Base-by-base conservation (phyloP, 257 asterid genomes). In the Scutellaria barbata region DNA sequence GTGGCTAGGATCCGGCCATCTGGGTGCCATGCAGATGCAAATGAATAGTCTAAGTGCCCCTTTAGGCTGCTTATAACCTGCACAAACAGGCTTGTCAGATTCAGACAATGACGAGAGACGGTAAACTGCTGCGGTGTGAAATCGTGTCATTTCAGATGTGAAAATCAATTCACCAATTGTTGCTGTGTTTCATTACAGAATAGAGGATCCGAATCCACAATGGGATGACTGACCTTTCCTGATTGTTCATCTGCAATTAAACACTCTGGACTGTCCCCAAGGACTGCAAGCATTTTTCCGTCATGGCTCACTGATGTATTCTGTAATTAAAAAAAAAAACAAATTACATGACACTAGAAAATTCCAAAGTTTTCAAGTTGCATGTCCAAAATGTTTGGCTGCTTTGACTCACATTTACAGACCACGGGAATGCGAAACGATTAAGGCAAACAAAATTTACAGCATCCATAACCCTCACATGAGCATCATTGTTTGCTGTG, bases 21-120 rank as follows among this genome's bases (percentile, higher is more conserved):
- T 0, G 96, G 97, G 73, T 91, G 93, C 97, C 97, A 91, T 9
- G 97, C 96, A 0, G 97, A 91, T 7, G 97, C 76, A 62, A 89
- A 91, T 0, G 96, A 87, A 66, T 91, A 89, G 76, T 91, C 97
- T 9, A 84, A 73, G 63, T 89, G 96, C 5, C 97, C 97, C 81
- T 83, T 87, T 47, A 91, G 77, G 61, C 75, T 83, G 87, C 84
- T 76, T 7, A 84, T 79, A 5, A 83, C 82, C 89, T 83, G 81
- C 69, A 75, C 25, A 5, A 30, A 46, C 0, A 1, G n/a, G 17
- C 20, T 63, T 7, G n/a, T 71, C 30, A 77, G 61, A 63, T 7
- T 3, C 14, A 3, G 25, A 33, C 35, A 30, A 30, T 30, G 35
- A 4, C 3, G 35, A 30, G 5, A 30, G 35, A n/a, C n/a, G n/a